Evolutionary conservation across 75 land plant species (phyloP).

Genomic region (Adiantum capillusveneris): DNA sequence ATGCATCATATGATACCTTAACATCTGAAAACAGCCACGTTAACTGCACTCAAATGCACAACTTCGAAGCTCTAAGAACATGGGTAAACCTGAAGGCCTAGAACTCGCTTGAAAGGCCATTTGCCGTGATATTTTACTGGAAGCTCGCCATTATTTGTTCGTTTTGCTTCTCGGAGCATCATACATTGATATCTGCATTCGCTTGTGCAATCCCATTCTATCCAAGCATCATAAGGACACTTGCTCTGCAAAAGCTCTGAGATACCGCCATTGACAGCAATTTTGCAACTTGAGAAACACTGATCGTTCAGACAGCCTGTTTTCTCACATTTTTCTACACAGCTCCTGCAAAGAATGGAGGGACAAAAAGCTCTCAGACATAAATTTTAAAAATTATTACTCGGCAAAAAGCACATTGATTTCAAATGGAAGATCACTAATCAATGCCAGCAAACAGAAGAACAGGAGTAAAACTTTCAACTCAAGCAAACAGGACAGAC

Average conservation of each 20-base stretch:
- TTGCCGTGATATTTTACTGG: conserved; percentile 96
- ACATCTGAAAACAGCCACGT: too few relatives aligned
- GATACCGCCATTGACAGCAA: conserved; percentile 40
- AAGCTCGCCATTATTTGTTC: conserved; percentile 39
- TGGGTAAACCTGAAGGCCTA: conserved; percentile 81
- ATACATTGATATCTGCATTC: conserved; percentile 89
- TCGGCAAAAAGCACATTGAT: too few relatives aligned
- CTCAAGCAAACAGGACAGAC: too few relatives aligned
- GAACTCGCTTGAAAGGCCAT: conserved; percentile 84
- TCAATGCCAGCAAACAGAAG: too few relatives aligned
- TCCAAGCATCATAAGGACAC: conserved; percentile 68
- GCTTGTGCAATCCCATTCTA: conserved; percentile 80
- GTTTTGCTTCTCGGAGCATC: conserved; percentile 57
- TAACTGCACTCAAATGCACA: too few relatives aligned
- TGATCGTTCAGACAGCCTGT: conserved; percentile 59
- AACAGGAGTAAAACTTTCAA: too few relatives aligned
- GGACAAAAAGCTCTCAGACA: too few relatives aligned
- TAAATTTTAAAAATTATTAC: too few relatives aligned
- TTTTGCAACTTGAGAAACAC: conserved; percentile 62
- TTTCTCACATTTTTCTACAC: conserved; percentile 68
- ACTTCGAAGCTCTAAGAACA: too few relatives aligned
- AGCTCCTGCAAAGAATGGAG: conserved; percentile 42
- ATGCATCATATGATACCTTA: too few relatives aligned
- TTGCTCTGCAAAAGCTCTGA: conserved; percentile 47
- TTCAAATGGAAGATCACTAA: too few relatives aligned